Percentiles rank a stretch among this genome's conserved stretches.
phyloP scores from a whole-genome alignment of 495 filamentous ascomycete genomes.

The Penicillium psychrofluorescens region DNA sequence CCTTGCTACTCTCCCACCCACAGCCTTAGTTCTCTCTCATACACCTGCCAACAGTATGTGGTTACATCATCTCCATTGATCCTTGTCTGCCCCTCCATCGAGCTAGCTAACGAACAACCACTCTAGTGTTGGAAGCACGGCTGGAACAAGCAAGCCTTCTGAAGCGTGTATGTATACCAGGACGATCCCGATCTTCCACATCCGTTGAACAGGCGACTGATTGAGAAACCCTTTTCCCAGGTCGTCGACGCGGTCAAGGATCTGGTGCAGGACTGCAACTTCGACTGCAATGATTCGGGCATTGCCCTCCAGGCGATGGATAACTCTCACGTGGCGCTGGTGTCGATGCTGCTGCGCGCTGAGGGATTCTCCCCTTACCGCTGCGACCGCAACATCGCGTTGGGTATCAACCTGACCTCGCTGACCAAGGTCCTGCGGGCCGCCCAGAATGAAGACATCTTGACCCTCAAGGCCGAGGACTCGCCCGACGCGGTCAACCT shows the following conservation, averaged over 20 bases:
- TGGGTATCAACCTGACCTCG: slow-evolving; percentile 93
- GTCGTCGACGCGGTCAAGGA: slow-evolving; percentile 99
- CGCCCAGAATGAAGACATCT: slow-evolving; percentile 88
- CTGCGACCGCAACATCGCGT: slow-evolving; percentile 97
- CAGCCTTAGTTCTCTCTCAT: neutral
- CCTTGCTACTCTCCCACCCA: slow-evolving; percentile 4
- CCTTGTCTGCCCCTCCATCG: too few relatives aligned
- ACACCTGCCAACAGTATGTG: slow-evolving; percentile 30
- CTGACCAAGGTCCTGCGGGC: slow-evolving; percentile 96
- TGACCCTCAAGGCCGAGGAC: slow-evolving; percentile 96
- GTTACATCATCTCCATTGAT: too few relatives aligned
- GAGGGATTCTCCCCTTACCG: slow-evolving; percentile 95
- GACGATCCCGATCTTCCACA: neutral
- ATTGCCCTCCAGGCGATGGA: slow-evolving; percentile 99
- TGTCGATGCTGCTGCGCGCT: slow-evolving; percentile 96
- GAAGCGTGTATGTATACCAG: slow-evolving; percentile 67
- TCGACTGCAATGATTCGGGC: slow-evolving; percentile 99
- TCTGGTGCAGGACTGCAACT: slow-evolving; percentile 99
- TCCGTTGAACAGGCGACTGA: neutral
- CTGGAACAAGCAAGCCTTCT: slow-evolving; percentile 89
- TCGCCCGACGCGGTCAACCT: slow-evolving; percentile 92
- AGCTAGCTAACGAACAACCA: too few relatives aligned
- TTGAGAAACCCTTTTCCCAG: slow-evolving; percentile 35
- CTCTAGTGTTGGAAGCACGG: slow-evolving; percentile 88
- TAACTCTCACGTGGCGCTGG: slow-evolving; percentile 97